phyloP scores from a whole-genome alignment of 1,139 yeast genomes.

The Hyphopichia burtonii region DNA sequence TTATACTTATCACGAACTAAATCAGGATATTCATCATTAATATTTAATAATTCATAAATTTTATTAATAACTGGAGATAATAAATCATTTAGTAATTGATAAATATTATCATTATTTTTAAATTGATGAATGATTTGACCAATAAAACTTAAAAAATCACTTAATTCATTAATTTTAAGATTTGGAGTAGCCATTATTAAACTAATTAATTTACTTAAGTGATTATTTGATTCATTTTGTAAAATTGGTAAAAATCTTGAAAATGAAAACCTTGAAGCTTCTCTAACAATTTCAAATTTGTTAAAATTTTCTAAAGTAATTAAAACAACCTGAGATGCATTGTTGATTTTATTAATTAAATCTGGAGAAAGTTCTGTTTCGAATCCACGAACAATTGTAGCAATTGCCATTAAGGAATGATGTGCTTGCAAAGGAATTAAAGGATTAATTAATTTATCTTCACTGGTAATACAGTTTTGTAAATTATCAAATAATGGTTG shows the following conservation, averaged over 20 bases:
- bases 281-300: conserved; percentile 69
- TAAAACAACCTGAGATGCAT: conserved; percentile 78
- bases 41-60: conserved; percentile 53
- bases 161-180: conserved; percentile 62
- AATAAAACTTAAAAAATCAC: conserved; percentile 79
- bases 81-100: conserved; percentile 70
- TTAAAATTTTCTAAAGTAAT: conserved; percentile 79
- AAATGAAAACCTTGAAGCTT: conserved; percentile 82
- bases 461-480: conserved; percentile 58
- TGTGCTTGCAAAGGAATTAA: conserved; percentile 70
- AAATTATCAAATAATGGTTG: conserved; percentile 77
- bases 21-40: conserved; percentile 36
- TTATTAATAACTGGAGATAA: conserved; percentile 72
- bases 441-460: conserved; percentile 34
- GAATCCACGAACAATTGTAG: conserved; percentile 85
- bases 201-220: conserved; percentile 71
- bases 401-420: conserved; percentile 84
- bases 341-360: conserved; percentile 55
- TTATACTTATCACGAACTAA: conserved; percentile 57
- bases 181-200: conserved; percentile 68
- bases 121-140: conserved; percentile 86
- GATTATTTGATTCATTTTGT: conserved; percentile 43
- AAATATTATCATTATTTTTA: conserved; percentile 64
- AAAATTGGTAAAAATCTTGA: conserved; percentile 82
- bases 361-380: conserved; percentile 42